phyloP scores from a whole-genome alignment of 2,329 filamentous ascomycete genomes.

The Arthrobotrys megalospora region DNA sequence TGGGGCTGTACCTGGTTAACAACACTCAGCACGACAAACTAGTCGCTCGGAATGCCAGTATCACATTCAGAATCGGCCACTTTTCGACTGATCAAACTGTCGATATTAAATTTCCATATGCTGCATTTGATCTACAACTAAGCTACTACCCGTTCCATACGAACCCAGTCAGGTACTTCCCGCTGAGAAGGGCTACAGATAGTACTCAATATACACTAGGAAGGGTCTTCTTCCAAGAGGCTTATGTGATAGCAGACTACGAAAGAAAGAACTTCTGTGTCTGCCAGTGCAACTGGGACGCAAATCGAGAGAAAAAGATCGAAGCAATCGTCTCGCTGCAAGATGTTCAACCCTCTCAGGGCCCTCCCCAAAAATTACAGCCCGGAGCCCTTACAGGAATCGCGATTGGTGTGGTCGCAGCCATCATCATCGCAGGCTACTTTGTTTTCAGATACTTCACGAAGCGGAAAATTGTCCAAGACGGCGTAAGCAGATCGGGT shows the following conservation, averaged over 20 bases:
- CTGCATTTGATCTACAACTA: constrained; percentile 67
- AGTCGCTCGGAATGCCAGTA: constrained; percentile 54
- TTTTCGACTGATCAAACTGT: constrained; percentile 63
- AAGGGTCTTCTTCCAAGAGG: constrained; percentile 68
- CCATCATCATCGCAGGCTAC: constrained; percentile 4
- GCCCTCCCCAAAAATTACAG: background rate
- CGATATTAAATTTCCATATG: constrained; percentile 67
- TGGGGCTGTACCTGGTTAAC: constrained; percentile 67
- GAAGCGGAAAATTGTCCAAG: background rate
- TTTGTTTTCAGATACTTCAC: constrained; percentile 7
- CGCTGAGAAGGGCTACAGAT: constrained; percentile 66
- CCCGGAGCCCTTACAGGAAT: constrained; percentile 29
- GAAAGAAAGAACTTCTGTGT: constrained; percentile 67
- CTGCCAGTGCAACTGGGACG: constrained; percentile 62
- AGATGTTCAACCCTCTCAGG: background rate
- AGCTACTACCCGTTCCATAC: constrained; percentile 66
- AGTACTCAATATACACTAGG: constrained; percentile 67
- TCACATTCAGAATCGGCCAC: constrained; percentile 65
- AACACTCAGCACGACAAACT: constrained; percentile 58
- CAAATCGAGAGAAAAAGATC: constrained; percentile 3
- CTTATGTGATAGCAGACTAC: constrained; percentile 67
- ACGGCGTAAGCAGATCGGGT: constrained; percentile 12
- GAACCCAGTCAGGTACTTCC: constrained; percentile 67
- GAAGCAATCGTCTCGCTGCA: constrained; percentile 4
- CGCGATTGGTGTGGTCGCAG: constrained; percentile 16